Percentiles rank a stretch among this genome's conserved stretches.
These are phyloP conservation scores for Monosporascus sp. DNA, from an alignment of 2,329 filamentous ascomycete species.

Conservation along the genomic window DNA sequence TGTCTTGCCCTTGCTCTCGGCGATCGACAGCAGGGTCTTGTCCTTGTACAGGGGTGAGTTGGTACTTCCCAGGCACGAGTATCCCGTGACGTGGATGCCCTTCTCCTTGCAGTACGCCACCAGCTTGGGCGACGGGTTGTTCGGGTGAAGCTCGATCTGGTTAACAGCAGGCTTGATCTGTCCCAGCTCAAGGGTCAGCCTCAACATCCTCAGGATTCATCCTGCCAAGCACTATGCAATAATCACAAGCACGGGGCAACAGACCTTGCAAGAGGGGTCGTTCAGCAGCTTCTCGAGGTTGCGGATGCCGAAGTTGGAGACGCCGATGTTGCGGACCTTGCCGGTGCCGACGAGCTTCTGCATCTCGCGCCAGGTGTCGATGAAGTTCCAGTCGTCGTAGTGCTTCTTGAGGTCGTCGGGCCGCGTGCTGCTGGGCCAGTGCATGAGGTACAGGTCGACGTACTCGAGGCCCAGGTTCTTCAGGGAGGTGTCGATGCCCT, in stretches of 20 bases:
- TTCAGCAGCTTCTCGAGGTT: conserved; percentile 74
- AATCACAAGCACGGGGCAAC: not conserved
- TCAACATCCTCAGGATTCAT: too few species aligned
- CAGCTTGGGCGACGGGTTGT: conserved; percentile 75
- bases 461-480: conserved; percentile 58
- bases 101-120: conserved; percentile 66
- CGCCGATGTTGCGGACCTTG: conserved; percentile 75
- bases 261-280: conserved; percentile 56
- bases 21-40: conserved; percentile 54
- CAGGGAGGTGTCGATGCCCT: conserved; percentile 55
- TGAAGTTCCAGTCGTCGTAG: conserved; percentile 72
- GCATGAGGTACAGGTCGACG: conserved; percentile 66
- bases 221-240: not conserved
- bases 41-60: conserved; percentile 67
- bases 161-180: conserved; percentile 63
- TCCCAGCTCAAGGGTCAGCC: not conserved
- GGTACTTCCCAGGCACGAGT: conserved; percentile 68
- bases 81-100: conserved; percentile 69
- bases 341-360: conserved; percentile 63
- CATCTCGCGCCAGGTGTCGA: conserved; percentile 71
- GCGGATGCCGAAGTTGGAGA: conserved; percentile 79
- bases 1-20: conserved; percentile 61
- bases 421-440: conserved; percentile 64
- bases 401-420: conserved; percentile 60
- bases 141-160: conserved; percentile 77